A percentile compares a stretch with the other conserved stretches of the same genome.
These are phyloP conservation scores for Yamadazyma tumulicola DNA, from an alignment of 805 yeast species.

Conservation along the genomic window DNA sequence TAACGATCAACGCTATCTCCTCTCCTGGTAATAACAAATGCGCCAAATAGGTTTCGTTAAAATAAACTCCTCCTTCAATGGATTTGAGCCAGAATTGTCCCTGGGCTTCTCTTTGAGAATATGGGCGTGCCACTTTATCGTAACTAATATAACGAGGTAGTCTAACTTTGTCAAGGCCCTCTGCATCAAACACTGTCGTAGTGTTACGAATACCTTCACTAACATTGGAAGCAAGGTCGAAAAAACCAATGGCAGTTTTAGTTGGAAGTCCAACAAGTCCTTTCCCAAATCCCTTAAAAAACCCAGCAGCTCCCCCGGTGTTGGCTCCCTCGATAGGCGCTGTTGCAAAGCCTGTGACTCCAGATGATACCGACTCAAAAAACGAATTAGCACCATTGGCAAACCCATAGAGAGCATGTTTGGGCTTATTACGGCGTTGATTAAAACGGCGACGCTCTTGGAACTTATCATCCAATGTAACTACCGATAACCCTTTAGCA, in stretches of 20 bases:
- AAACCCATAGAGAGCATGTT: slow-evolving; percentile 81
- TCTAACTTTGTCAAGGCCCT: slow-evolving; percentile 73
- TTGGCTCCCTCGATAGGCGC: slow-evolving; percentile 90
- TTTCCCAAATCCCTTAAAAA: slow-evolving; percentile 88
- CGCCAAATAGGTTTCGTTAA: slow-evolving; percentile 74
- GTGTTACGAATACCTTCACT: slow-evolving; percentile 93
- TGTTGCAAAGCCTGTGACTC: slow-evolving; percentile 83
- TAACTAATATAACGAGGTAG: slow-evolving; percentile 73
- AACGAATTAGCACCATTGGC: slow-evolving; percentile 86
- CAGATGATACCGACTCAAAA: slow-evolving; percentile 81
- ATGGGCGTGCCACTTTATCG: slow-evolving; percentile 74
- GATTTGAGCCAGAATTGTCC: slow-evolving; percentile 92
- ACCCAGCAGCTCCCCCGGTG: slow-evolving; percentile 87
- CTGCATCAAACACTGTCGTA: slow-evolving; percentile 83
- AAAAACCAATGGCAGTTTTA: slow-evolving; percentile 91
- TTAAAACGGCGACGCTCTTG: slow-evolving; percentile 77
- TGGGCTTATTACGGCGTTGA: slow-evolving; percentile 73
- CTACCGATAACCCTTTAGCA: slow-evolving; percentile 90
- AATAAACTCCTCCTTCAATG: slow-evolving; percentile 74
- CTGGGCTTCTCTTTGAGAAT: slow-evolving; percentile 77
- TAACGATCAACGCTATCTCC: slow-evolving; percentile 72
- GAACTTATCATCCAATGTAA: slow-evolving; percentile 80
- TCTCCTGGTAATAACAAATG: slow-evolving; percentile 82
- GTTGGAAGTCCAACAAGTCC: slow-evolving; percentile 97
- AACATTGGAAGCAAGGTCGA: slow-evolving; percentile 88